Conservation (phyloP, 495 filamentous ascomycete species). For the Penicillium mononematosum region DNA sequence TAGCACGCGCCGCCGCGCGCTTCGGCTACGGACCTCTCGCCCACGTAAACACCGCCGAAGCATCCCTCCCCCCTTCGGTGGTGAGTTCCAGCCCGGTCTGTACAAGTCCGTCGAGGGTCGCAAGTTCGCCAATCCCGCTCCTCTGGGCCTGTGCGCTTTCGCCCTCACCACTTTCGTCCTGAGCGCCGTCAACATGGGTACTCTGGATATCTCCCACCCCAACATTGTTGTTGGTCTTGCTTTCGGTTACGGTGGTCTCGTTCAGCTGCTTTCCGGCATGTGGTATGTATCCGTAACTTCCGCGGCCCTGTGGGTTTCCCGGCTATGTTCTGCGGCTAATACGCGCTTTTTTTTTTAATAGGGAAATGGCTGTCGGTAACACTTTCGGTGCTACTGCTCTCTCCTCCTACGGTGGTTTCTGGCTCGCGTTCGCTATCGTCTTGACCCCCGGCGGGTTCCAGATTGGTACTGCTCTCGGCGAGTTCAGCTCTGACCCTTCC, state of each 20-base stretch:
- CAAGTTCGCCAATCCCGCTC: slow-evolving; percentile 87
- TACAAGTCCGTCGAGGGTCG: slow-evolving; percentile 72
- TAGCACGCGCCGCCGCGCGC: slow-evolving; percentile 47
- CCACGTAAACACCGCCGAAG: slow-evolving; percentile 62
- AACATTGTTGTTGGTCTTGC: slow-evolving; percentile 71
- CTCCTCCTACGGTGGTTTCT: slow-evolving; percentile 97
- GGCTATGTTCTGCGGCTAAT: background rate
- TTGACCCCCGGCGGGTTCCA: slow-evolving; percentile 76
- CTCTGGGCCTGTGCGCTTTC: slow-evolving; percentile 84
- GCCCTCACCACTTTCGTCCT: slow-evolving; percentile 95
- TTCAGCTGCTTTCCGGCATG: slow-evolving; percentile 95
- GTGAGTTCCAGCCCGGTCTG: slow-evolving; percentile 94
- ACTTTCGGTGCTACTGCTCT: slow-evolving; percentile 97
- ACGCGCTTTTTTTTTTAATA: slow-evolving; percentile 28
- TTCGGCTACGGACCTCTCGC: slow-evolving; percentile 66
- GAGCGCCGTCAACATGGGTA: slow-evolving; percentile 75
- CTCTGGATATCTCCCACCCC: slow-evolving; percentile 57
- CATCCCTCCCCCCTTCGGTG: slow-evolving; percentile 81
- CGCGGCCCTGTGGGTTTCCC: background rate
- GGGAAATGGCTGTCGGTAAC: slow-evolving; percentile 98
- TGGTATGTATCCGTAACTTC: slow-evolving; percentile 63
- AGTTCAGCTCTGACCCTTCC: slow-evolving; percentile 15
- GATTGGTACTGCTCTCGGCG: slow-evolving; percentile 41
- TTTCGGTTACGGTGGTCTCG: slow-evolving; percentile 81
- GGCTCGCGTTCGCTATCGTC: slow-evolving; percentile 87